A percentile compares a stretch with the other conserved stretches of the same genome.
phyloP scores from a whole-genome alignment of 176 grass and related monocot genomes.

The Zizania latifolia region DNA sequence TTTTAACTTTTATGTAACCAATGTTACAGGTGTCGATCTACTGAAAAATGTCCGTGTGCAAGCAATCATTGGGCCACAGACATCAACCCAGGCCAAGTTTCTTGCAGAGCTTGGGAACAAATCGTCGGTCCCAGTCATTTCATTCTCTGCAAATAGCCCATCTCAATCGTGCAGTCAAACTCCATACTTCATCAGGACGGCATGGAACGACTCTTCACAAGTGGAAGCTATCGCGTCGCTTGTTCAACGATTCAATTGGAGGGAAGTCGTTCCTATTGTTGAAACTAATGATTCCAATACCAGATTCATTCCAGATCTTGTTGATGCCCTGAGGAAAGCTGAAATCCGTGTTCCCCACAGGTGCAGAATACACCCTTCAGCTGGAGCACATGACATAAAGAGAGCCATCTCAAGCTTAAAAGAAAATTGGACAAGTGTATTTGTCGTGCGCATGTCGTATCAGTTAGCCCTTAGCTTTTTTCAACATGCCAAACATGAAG shows the following conservation, averaged over 20 bases:
- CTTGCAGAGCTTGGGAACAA: slow-evolving; percentile 59
- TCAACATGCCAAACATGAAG: slow-evolving; percentile 34
- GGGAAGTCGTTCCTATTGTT: slow-evolving; percentile 48
- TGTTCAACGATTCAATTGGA: slow-evolving; percentile 49
- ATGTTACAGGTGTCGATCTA: slow-evolving; percentile 58
- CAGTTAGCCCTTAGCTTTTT: slow-evolving; percentile 49
- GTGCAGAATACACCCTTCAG: slow-evolving; percentile 38
- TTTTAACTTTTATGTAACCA: background rate
- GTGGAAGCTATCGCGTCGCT: slow-evolving; percentile 54
- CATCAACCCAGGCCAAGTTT: slow-evolving; percentile 60
- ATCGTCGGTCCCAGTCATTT: slow-evolving; percentile 60
- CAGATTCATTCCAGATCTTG: slow-evolving; percentile 50
- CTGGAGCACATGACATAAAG: slow-evolving; percentile 30
- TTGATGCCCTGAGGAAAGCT: slow-evolving; percentile 48
- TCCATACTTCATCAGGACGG: slow-evolving; percentile 62
- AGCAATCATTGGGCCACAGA: slow-evolving; percentile 71
- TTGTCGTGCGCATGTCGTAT: slow-evolving; percentile 66
- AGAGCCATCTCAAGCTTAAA: slow-evolving; percentile 31
- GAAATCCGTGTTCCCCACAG: slow-evolving; percentile 32
- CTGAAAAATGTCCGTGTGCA: slow-evolving; percentile 65
- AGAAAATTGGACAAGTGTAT: slow-evolving; percentile 49
- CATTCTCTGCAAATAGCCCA: slow-evolving; percentile 47
- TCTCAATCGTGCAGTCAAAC: slow-evolving; percentile 25
- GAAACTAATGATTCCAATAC: slow-evolving; percentile 46
- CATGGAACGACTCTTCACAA: slow-evolving; percentile 67